Base-by-base conservation (phyloP, 2,329 filamentous ascomycete species). In the Waltergamsia citrina region DNA sequence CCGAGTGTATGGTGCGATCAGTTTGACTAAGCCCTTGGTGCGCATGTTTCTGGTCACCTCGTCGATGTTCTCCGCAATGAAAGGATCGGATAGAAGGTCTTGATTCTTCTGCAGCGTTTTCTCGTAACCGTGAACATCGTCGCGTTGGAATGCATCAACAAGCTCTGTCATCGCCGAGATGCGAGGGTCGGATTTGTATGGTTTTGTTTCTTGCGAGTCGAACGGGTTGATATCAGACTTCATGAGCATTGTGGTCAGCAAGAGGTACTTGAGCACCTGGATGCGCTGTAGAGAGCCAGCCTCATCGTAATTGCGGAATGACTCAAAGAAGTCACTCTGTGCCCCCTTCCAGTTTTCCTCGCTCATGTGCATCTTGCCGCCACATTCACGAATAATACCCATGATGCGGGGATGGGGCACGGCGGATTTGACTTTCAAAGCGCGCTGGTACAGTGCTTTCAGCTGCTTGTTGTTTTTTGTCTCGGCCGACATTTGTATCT, bases 331-430 rank as follows among this genome's bases (percentile, higher is more conserved):
- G 64, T 96, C 92, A 48, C 80, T 90, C 60, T 96, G 88, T 1
- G 92, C 92, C 51, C 88, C 85, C 56, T 92, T 86, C 92, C 92
- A 98, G 56, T 96, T 96, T 64, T 96, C 92, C 68, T 98, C 92
- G 57, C 85, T 92, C 92, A 98, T 96, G 65, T 96, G 88, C 92
- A 98, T 98, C 69, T 98, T 98, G 48, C 92, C 92, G 50, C 92
- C 92, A 55, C 92, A 98, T 63, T 98, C 92, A 35, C 90, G 82
- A 53, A 98, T 98, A 56, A 98, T 90, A 33, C 92, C 92, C 86
- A 96, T 95, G 56, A 98, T 94, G 63, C 94, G 94, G 38, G 92
- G 92, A 61, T 98, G 92, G 25, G 92, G 90, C 10, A 98, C 92
- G 0, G 92, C 92, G n/a, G 92, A 96, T 41, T 86, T 81, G 35